Evolutionary conservation across 352 stramenopile genomes (phyloP).

Genomic region (Globisporangium middletonii): DNA sequence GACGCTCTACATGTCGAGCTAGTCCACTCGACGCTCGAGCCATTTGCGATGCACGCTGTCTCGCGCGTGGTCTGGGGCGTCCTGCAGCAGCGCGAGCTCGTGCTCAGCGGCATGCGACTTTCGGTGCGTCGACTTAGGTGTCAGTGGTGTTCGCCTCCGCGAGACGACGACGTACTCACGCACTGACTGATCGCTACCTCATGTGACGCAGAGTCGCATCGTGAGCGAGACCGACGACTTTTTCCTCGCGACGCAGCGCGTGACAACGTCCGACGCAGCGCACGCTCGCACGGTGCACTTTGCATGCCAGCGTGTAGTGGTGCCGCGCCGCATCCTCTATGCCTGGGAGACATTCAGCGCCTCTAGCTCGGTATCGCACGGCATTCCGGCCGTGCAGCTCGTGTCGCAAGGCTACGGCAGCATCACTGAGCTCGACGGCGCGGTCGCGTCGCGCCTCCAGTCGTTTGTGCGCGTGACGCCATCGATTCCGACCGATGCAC

Average conservation of each 20-base stretch:
- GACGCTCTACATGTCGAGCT: slow-evolving; percentile 4
- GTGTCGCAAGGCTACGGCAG: not conserved
- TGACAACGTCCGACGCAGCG: not conserved
- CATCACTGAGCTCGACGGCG: not conserved
- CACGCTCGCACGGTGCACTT: not conserved
- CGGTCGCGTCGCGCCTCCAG: slow-evolving; percentile 1
- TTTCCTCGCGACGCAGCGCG: slow-evolving; percentile 2
- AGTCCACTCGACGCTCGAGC: not conserved
- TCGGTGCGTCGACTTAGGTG: not conserved
- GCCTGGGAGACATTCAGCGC: slow-evolving; percentile 3
- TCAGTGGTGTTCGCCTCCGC: too few species aligned
- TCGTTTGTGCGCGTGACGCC: slow-evolving; percentile 3
- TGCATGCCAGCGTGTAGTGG: slow-evolving; percentile 1
- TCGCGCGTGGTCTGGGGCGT: slow-evolving; percentile 5
- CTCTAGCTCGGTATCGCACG: not conserved
- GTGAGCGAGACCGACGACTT: slow-evolving; percentile 5
- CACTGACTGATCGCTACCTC: not conserved
- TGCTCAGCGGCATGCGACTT: not conserved
- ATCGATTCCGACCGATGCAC: not conserved
- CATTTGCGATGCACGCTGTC: not conserved
- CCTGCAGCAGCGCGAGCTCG: slow-evolving; percentile 3
- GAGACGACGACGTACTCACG: too few species aligned
- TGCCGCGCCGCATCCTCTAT: not conserved
- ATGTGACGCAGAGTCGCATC: slow-evolving; percentile 1
- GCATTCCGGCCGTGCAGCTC: not conserved